Base-by-base conservation (phyloP, 306 rosid genomes). In the Calophaca sinica region DNA sequence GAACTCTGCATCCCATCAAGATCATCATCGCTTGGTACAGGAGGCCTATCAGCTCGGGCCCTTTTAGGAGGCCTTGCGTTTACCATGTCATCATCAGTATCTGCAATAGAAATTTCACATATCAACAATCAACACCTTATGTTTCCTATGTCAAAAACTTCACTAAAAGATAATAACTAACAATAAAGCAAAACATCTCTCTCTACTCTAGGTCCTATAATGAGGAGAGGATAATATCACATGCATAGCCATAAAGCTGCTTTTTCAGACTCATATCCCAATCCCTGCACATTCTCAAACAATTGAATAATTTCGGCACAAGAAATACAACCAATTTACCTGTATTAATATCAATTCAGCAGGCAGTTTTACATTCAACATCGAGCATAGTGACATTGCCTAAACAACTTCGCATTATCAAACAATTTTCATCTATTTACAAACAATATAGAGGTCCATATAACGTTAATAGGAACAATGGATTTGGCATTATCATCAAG, bases 81-180 rank as follows among this genome's bases (percentile, higher is more conserved):
- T 83, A 85, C 82, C 87, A 42, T 85, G 73, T 90, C 99, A 65
- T 92, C 96, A 78, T 94, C 99, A 8, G 97, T 88, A 82, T 94
- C 99, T 91, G 89, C 42, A 85, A 66, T 20, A 57, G 45, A 81
- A 81, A 42, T 15, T 61, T 32, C 45, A 74, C 50, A 64, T n/a
- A 54, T 32, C 53, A 79, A 68, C 38, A 63, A 54, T 13, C 68
- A 79, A 53, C 33, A 59, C 62, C 54, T n/a, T 0, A 45, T n/a
- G 28, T 9, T 53, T 62, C 7, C 48, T 36, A 13, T 10, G 7
- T 44, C 66, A 67, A 36, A 31, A 38, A 6, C 45, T 44, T 46
- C 1, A 0, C 35, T 14, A 3, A 11, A 26, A 42, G 71, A 31
- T 28, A 41, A 49, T 32, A 78, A 28, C 68, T 7, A 35, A 38